A percentile compares a stretch with the other conserved stretches of the same genome.
phyloP scores from a whole-genome alignment of 148 eudicot species.

The Persicaria maculosa region DNA sequence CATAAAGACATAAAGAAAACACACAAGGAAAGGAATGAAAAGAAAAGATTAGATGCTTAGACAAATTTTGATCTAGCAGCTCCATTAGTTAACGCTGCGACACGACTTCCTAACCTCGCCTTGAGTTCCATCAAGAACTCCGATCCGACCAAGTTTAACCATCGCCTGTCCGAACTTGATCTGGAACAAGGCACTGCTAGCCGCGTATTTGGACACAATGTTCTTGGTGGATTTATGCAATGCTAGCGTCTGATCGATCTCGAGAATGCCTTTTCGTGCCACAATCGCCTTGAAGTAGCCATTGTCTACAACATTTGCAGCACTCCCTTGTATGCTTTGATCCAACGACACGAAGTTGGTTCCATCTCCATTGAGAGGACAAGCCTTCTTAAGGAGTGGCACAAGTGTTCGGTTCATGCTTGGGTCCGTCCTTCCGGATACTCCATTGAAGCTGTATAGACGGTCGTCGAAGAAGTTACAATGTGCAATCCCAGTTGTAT shows the following conservation, averaged over 20 bases:
- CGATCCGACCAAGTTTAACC: constrained; percentile 49
- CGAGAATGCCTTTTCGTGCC: constrained; percentile 29
- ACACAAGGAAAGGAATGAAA: no score
- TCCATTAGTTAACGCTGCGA: constrained; percentile 20
- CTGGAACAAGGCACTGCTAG: constrained; percentile 24
- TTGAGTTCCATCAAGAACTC: constrained; percentile 41
- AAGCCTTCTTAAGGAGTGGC: background rate
- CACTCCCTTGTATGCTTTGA: constrained; percentile 18
- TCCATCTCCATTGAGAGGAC: background rate
- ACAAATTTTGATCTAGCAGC: no score
- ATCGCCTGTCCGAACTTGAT: constrained; percentile 51
- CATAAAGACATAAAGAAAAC: no score
- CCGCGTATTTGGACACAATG: constrained; percentile 34
- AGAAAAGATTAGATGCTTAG: no score
- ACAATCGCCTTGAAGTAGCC: constrained; percentile 42
- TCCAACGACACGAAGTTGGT: constrained; percentile 31
- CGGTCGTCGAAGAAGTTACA: background rate
- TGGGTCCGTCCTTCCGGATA: background rate
- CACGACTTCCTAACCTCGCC: constrained; percentile 63
- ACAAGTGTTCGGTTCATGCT: constrained; percentile 8
- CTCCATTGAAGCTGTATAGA: constrained; percentile 4
- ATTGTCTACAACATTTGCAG: constrained; percentile 38
- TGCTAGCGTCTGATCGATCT: constrained; percentile 48
- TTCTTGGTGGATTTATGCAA: constrained; percentile 30
- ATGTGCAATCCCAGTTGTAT: constrained; percentile 8